Evolutionary conservation across 805 yeast genomes (phyloP), one percentile per base, ranked within the genome.

Genomic region (Myxozyma nipponensis): DNA sequence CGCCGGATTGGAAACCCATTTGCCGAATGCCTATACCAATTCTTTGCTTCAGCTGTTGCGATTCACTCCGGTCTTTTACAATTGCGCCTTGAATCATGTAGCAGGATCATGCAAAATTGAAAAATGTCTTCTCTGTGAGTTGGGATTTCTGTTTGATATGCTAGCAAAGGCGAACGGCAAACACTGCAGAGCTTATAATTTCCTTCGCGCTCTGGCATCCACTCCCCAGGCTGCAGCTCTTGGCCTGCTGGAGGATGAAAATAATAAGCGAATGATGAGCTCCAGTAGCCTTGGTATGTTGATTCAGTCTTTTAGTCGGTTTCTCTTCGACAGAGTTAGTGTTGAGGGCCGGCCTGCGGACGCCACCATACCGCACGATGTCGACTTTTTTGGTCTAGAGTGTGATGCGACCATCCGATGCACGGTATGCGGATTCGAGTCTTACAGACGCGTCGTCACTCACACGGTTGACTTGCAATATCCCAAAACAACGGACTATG

Each of bases 61-160:
- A 40, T 86, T 83, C 70, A 79, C 80, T 21, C 86, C 96, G 0
- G 78, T 81, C 6, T 63, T 93, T 23, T 86, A 80, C 69, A 85
- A 86, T 60, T 72, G 78, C 55, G 75, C 83, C 1, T 72, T 83
- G 3, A 70, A 74, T 3, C 76, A 79, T 21, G 68, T 88, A 25
- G 76, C 83, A 2, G 69, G 73, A 39, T 82, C 79, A 55, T 74
- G 75, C 37, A 71, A 80, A 25, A 61, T 69, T 68, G 34, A 50
- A n/a, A 41, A 30, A 6, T 58, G 85, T 1, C 65, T 90, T 2
- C 67, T 89, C 24, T 81, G 86, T 43, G 97, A 93, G 63, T 69
- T 90, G 41, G 98, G 96, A 0, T 87, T 88, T 56, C 70, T 95
- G 13, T 87, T 81, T 68, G 98, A 95, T 63, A 91, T 93, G 98